Evolutionary conservation across 495 filamentous ascomycete species (phyloP), one percentile per base, ranked within the genome.

Genomic region (Xylaria nigripes): DNA sequence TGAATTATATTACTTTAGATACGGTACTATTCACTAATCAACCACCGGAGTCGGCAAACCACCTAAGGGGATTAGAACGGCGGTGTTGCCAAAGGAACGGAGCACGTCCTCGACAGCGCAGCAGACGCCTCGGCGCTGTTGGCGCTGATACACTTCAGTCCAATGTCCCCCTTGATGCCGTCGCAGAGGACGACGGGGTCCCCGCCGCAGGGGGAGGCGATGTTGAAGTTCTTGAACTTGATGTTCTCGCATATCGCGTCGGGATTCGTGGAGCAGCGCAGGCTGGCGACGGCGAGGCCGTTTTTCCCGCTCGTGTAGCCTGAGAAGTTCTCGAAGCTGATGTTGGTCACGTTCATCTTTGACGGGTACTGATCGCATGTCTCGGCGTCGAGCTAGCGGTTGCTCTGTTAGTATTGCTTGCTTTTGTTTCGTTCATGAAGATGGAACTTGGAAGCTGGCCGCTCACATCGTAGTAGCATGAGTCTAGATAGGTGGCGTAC

Each of bases 401-500:
- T 6, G 1, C 25, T 7, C 2, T 48, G 51, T 56, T 43, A 48
- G 29, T 47, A 5, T 30, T 4, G 10, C 10, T 30, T 4, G 10
- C 4, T 5, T 30, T 4, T 30, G 4, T 30, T 30, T 5, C 10
- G 27, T 10, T 30, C 4, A 10, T 30, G 10, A 30, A 5, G 27
- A 30, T 5, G 4, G 45, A n/a, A 29, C 18, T 23, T 16, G 34
- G n/a, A 27, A 52, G 34, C 18, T 57, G 45, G 15, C 57, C n/a
- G 50, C 77, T 71, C 27, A 81, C 68, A 56, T 81, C 72, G 60
- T 81, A 83, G 64, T 82, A 83, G 60, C 80, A 82, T 19, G 70
- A 76, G 48, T 81, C 79, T 15, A 83, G 50, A n/a, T 78, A 75
- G 12, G 79, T 66, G 0, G 78, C 71, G 43, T 72, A 65, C 48